Evolutionary conservation across 1,139 yeast species (phyloP).

Genomic region (Geotrichum siamense): DNA sequence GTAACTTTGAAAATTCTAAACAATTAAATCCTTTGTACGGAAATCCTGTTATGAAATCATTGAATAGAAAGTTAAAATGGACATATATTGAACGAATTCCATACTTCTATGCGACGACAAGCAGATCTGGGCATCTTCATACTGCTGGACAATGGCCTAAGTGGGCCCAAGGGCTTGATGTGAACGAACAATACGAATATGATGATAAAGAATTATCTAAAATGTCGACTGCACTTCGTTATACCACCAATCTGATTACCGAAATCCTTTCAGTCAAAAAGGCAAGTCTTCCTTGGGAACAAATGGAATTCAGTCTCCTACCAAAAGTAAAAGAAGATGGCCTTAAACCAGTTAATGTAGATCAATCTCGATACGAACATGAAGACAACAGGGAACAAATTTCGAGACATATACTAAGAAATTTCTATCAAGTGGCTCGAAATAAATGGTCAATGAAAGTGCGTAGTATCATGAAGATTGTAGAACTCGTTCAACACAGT

Average conservation of each 20-base stretch:
- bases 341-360: neutral
- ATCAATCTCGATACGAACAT: neutral
- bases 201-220: constrained; percentile 37
- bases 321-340: neutral
- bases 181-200: constrained; percentile 47
- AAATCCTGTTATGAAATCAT: neutral
- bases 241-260: constrained; percentile 25
- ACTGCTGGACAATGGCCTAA: constrained; percentile 27
- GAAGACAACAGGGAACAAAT: neutral
- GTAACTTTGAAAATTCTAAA: constrained; percentile 29
- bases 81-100: constrained; percentile 48
- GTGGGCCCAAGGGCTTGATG: constrained; percentile 47
- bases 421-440: neutral
- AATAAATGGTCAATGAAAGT: neutral
- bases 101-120: constrained; percentile 46
- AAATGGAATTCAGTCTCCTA: constrained; percentile 1
- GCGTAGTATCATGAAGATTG: neutral
- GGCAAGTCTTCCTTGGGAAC: constrained; percentile 11
- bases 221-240: constrained; percentile 36
- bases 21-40: constrained; percentile 1
- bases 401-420: neutral
- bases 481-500: constrained; percentile 5
- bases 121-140: constrained; percentile 32
- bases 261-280: constrained; percentile 11
- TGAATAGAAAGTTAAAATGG: constrained; percentile 10